Conservation (phyloP, 768 basidiomycete species). For the Holtermannia corniformis region DNA sequence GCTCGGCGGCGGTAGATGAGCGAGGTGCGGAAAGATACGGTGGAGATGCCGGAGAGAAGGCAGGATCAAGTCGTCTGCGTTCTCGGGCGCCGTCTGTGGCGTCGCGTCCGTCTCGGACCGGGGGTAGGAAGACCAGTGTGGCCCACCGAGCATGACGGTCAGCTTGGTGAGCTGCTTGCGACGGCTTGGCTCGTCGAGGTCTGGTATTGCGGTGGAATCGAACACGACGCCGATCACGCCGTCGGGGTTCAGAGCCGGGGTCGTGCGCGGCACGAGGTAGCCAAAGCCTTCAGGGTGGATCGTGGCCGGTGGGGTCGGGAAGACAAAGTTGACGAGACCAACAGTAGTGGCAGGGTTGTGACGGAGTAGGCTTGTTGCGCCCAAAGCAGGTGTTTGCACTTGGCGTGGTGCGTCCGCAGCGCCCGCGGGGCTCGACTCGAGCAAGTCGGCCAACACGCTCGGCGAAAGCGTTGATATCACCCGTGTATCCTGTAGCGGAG, state of each 20-base stretch:
- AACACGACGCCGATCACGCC: conserved; percentile 70
- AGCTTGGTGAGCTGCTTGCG: conserved; percentile 55
- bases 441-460: conserved; percentile 50
- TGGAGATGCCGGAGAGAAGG: conserved; percentile 19
- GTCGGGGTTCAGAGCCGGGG: conserved; percentile 19
- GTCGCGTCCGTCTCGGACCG: conserved; percentile 8
- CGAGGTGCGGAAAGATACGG: conserved; percentile 28
- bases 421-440: conserved; percentile 34
- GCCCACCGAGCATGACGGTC: conserved; percentile 85
- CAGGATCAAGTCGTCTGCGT: background rate
- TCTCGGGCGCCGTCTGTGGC: conserved; percentile 5
- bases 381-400: no score
- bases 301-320: conserved; percentile 46
- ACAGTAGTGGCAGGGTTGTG: conserved; percentile 68
- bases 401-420: conserved; percentile 8
- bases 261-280: conserved; percentile 72
- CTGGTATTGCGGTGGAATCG: conserved; percentile 66
- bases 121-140: conserved; percentile 47
- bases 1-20: conserved; percentile 19
- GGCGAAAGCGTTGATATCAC: conserved; percentile 64
- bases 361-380: background rate
- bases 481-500: conserved; percentile 41
- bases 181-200: conserved; percentile 48
- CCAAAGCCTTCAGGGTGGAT: conserved; percentile 85
- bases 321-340: conserved; percentile 80